Evolutionary conservation across 305 asterid species (phyloP).

Genomic region (Fraxinus sp.): DNA sequence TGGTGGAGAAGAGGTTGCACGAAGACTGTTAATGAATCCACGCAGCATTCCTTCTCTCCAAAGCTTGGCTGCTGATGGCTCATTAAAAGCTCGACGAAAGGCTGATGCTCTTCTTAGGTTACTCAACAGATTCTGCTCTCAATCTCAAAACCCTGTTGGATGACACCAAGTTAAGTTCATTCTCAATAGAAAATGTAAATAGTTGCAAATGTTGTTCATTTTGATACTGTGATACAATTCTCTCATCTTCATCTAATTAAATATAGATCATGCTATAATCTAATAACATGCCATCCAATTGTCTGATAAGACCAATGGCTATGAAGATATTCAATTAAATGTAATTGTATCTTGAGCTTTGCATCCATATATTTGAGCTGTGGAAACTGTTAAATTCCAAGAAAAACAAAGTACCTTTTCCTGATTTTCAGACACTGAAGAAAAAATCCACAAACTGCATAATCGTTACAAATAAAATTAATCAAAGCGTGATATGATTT

Average conservation of each 20-base stretch:
- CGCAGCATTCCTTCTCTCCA: constrained; percentile 73
- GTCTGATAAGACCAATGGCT: background rate
- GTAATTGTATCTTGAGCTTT: background rate
- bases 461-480: background rate
- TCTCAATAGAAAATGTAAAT: constrained; percentile 25
- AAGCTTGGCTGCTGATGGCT: constrained; percentile 55
- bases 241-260: background rate
- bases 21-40: constrained; percentile 68
- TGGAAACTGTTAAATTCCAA: background rate
- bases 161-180: constrained; percentile 11
- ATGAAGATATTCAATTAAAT: background rate
- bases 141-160: constrained; percentile 32
- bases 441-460: background rate
- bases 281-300: background rate
- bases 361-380: constrained; percentile 10
- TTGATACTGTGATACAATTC: background rate
- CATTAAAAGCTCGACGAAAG: constrained; percentile 57
- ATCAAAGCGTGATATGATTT: background rate
- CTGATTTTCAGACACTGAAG: background rate
- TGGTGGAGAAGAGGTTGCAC: constrained; percentile 74
- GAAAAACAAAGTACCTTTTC: background rate
- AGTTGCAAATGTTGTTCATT: constrained; percentile 21
- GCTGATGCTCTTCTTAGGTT: constrained; percentile 74
- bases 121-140: constrained; percentile 58
- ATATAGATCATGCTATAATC: background rate